Evolutionary conservation across 225 moss, liverwort and hornwort genomes (phyloP), one percentile per base, ranked within the genome.

Genomic region (Ulota crispa): DNA sequence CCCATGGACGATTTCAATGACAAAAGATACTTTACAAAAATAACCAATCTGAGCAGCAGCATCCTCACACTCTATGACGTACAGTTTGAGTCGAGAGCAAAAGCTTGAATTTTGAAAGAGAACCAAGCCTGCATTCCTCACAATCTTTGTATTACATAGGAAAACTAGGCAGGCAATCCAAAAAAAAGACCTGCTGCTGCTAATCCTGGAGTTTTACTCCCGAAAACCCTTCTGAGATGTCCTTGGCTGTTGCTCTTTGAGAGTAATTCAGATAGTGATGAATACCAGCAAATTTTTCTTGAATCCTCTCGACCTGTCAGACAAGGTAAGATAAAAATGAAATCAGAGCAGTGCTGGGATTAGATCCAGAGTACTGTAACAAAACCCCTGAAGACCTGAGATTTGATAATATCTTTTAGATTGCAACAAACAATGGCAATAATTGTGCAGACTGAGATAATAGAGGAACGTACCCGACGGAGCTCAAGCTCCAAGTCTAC

Each of bases 261-360:
- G 88, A 92, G 76, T 52, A 80, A 75, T 85, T 89, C 16, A 99
- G 78, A 24, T 92, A 93, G 32, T 94, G 92, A 81, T 96, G 96
- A 72, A 99, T 96, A 47, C 88, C 92, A 70, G 93, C 79, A 73
- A 96, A 96, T 72, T 96, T 99, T 73, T 93, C 93, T 83, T 99
- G 99, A 73, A 99, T 90, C 87, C 83, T 93, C 88, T 93, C 99
- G 19, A 99, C 93, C 97, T 98, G 91, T 73, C 5, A 54, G 80
- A 41, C 26, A 84, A 24, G 8, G 21, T 59, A 42, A 55, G 56
- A 75, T 28, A 78, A 56, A 15, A 45, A 36, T 56, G 78, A 54
- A 36, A 73, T 79, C 68, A 82, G 71, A 52, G 79, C 14, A 65
- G 62, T 56, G 23, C 6, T 62, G 36, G 54, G 53, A 54, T 23